Evolutionary conservation across 2,329 filamentous ascomycete species (phyloP), one percentile per base, ranked within the genome.

Genomic region (Fonsecaea erecta): DNA sequence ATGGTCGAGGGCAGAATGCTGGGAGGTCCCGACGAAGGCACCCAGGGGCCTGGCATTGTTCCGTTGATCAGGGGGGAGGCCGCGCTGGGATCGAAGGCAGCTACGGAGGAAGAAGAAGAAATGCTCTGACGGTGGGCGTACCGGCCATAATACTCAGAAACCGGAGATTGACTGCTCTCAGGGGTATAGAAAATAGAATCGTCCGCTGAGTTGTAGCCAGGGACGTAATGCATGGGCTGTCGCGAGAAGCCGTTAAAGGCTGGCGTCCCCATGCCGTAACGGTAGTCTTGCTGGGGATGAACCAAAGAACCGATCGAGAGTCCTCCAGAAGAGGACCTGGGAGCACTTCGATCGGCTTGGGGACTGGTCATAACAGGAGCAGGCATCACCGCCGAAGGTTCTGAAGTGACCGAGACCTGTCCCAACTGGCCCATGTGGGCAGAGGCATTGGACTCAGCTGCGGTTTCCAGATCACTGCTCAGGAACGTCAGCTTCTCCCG

Each of bases 261-360:
- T 28, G 68, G 66, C 16, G 68, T 70, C 55, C 64, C 68, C 64
- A 70, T 37, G 40, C 34, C 61, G 59, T 70, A 69, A 2, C 66
- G 61, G 30, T 70, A 67, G 35, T 70, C 64, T 35, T 62, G 63
- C 46, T 69, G 69, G 16, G 71, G 71, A 64, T 73, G 70, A 26
- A 73, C 65, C 21, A 73, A 61, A 53, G 71, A 73, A 14, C 68
- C 68, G 55, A 73, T 73, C 2, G 71, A 69, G n/a, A 73, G 63
- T 32, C 57, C 70, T 9, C 64, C 67, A 54, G 70, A 68, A 24
- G 69, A 62, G 35, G 70, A 63, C 60, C 65, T 71, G 18, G 68
- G 69, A 60, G 65, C 67, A 48, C 62, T 58, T 66, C 64, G 60
- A 53, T 63, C 60, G 52, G 62, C 63, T 30, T 67, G 67, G n/a